Conservation (phyloP, 2,329 filamentous ascomycete species). For the Ophiocordyceps polyrhachis-furcata region DNA sequence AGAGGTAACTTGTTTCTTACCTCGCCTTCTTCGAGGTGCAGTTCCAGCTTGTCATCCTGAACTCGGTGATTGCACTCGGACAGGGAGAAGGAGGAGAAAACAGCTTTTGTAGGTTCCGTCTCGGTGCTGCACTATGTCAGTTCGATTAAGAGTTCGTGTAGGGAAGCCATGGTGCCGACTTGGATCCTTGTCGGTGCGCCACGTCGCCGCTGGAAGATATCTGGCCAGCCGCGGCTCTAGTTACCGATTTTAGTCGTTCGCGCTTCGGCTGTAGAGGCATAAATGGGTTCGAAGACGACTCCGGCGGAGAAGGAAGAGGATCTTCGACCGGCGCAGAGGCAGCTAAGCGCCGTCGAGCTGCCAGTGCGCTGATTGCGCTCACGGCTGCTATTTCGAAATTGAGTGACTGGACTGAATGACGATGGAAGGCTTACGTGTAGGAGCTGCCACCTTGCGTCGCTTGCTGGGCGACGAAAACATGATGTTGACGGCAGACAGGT, state of each 20-base stretch:
- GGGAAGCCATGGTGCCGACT: background rate
- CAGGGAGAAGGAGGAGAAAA: conserved; percentile 26
- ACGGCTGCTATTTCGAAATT: conserved; percentile 5
- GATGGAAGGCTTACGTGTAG: conserved; percentile 4
- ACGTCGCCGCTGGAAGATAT: background rate
- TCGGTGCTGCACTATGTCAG: background rate
- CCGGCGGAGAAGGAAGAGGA: conserved; percentile 2
- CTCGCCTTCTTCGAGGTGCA: conserved; percentile 30
- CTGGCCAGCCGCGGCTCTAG: conserved; percentile 3
- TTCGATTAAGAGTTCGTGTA: too few species aligned
- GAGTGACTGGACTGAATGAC: background rate
- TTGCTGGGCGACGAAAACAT: conserved; percentile 11
- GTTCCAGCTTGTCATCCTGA: conserved; percentile 18
- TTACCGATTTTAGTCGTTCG: conserved; percentile 4
- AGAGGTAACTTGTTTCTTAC: conserved; percentile 12
- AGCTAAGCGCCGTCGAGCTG: conserved; percentile 14
- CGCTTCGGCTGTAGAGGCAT: conserved; percentile 8
- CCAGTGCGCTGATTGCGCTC: conserved; percentile 19
- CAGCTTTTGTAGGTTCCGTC: background rate
- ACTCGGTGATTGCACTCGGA: conserved; percentile 23
- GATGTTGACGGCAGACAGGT: background rate
- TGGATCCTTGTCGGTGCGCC: background rate
- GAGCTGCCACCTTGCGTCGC: conserved; percentile 15
- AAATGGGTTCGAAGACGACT: conserved; percentile 12
- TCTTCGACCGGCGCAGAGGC: conserved; percentile 5